These are phyloP conservation scores for Macadamia integrifolia DNA, from an alignment of 164 flowering plant genomes.

Conservation along the genomic window DNA sequence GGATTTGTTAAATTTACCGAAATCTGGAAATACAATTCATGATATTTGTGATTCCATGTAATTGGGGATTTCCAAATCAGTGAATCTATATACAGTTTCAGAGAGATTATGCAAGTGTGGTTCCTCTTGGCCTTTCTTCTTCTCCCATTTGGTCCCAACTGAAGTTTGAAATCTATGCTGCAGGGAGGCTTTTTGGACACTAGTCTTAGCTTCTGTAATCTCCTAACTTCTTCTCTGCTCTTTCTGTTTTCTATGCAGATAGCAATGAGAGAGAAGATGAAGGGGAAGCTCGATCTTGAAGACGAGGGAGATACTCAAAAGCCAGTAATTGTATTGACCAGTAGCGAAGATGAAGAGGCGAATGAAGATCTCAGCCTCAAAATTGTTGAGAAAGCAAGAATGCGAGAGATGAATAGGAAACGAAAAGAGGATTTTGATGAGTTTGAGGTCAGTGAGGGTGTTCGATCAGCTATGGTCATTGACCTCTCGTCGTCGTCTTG, in stretches of 20 bases:
- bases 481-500: slow-evolving; percentile 21
- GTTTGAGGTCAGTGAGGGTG: neutral
- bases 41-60: too few relatives aligned
- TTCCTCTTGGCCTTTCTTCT: too few relatives aligned
- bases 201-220: neutral
- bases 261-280: slow-evolving; percentile 26
- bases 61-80: too few relatives aligned
- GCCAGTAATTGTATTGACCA: slow-evolving; percentile 14
- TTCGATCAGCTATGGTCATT: slow-evolving; percentile 6
- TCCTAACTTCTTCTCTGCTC: neutral
- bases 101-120: too few relatives aligned
- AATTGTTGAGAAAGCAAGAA: slow-evolving; percentile 48
- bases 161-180: too few relatives aligned
- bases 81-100: too few relatives aligned
- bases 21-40: too few relatives aligned
- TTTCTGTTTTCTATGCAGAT: slow-evolving; percentile 4
- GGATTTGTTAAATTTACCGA: too few relatives aligned
- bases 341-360: slow-evolving; percentile 54
- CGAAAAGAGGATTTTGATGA: slow-evolving; percentile 11
- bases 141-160: too few relatives aligned
- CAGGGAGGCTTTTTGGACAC: too few relatives aligned
- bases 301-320: slow-evolving; percentile 15
- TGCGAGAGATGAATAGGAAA: slow-evolving; percentile 26
- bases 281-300: slow-evolving; percentile 10
- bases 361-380: slow-evolving; percentile 59